A percentile compares a stretch with the other conserved stretches of the same genome.
These are phyloP conservation scores for Cinnamomum micranthum DNA, from an alignment of 164 flowering plant genomes.

Conservation along the genomic window DNA sequence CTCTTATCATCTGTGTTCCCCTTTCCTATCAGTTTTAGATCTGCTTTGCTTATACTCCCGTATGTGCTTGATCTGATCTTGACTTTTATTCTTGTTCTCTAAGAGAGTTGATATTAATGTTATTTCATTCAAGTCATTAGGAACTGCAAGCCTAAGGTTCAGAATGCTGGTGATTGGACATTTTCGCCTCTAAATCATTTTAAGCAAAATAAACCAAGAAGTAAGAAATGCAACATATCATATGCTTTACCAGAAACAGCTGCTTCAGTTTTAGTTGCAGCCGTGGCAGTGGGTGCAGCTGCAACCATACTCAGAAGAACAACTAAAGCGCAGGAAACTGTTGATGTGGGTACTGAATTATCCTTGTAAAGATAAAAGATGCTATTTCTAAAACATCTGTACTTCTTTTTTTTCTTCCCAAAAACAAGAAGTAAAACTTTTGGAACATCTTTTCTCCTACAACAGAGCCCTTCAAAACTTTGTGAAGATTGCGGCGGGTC, in stretches of 20 bases:
- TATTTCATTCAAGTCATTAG: conserved; percentile 27
- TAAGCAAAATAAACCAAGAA: conserved; percentile 21
- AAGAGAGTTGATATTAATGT: conserved; percentile 12
- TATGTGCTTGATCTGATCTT: neutral
- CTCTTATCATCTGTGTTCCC: neutral
- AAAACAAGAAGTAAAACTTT: neutral
- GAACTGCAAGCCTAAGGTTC: conserved; percentile 17
- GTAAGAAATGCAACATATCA: conserved; percentile 22
- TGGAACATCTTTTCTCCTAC: conserved; percentile 3
- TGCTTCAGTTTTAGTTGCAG: conserved; percentile 69
- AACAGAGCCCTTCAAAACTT: conserved; percentile 41
- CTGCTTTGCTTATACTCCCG: neutral
- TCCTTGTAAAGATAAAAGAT: neutral
- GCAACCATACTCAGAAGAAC: conserved; percentile 56
- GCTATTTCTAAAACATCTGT: neutral
- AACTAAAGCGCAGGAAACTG: conserved; percentile 40
- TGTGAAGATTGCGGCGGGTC: conserved; percentile 92
- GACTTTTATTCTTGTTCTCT: neutral
- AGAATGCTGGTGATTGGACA: conserved; percentile 1
- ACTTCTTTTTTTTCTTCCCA: neutral
- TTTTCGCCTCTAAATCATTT: conserved; percentile 11
- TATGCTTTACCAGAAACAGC: conserved; percentile 74
- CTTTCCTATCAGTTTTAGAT: no score
- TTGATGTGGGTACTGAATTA: conserved; percentile 42
- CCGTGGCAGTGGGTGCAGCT: conserved; percentile 81